phyloP scores from a whole-genome alignment of 352 stramenopile genomes.

The Globisporangium ultimum region DNA sequence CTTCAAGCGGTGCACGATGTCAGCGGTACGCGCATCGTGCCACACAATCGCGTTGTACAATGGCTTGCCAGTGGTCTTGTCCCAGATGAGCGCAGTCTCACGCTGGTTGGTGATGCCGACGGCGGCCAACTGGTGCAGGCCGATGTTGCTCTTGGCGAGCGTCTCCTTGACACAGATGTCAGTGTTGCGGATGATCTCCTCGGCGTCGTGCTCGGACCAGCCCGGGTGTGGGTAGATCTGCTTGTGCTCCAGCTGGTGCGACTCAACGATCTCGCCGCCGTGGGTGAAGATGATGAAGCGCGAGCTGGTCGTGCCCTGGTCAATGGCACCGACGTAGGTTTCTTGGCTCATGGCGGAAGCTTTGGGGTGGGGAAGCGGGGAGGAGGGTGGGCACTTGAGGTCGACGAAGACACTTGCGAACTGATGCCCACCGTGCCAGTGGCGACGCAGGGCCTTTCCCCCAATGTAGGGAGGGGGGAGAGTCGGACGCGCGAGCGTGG shows the following conservation, averaged over 20 bases:
- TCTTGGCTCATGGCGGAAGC: constrained; percentile 29
- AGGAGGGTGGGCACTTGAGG: constrained; percentile 9
- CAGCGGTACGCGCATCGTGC: constrained; percentile 95
- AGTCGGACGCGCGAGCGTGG: not conserved
- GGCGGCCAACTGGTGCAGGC: constrained; percentile 73
- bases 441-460: not conserved
- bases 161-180: constrained; percentile 72
- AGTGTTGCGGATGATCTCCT: constrained; percentile 93
- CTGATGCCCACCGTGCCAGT: constrained; percentile 17
- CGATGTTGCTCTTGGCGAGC: constrained; percentile 68
- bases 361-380: not conserved
- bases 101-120: constrained; percentile 99
- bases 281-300: constrained; percentile 96
- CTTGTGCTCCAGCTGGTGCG: constrained; percentile 95
- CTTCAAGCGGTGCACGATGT: constrained; percentile 84
- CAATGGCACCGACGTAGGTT: constrained; percentile 88
- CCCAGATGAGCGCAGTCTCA: constrained; percentile 97
- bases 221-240: constrained; percentile 95
- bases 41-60: constrained; percentile 99
- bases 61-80: constrained; percentile 93
- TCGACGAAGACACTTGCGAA: constrained; percentile 29
- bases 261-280: constrained; percentile 85
- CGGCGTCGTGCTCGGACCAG: constrained; percentile 97
- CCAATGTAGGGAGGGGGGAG: not conserved
- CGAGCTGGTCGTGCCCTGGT: constrained; percentile 96